A percentile compares a stretch with the other conserved stretches of the same genome.
Evolutionary conservation across 1,284 basidiomycete genomes (phyloP).

Genomic region (Melanopsichium pennsylvanicum): DNA sequence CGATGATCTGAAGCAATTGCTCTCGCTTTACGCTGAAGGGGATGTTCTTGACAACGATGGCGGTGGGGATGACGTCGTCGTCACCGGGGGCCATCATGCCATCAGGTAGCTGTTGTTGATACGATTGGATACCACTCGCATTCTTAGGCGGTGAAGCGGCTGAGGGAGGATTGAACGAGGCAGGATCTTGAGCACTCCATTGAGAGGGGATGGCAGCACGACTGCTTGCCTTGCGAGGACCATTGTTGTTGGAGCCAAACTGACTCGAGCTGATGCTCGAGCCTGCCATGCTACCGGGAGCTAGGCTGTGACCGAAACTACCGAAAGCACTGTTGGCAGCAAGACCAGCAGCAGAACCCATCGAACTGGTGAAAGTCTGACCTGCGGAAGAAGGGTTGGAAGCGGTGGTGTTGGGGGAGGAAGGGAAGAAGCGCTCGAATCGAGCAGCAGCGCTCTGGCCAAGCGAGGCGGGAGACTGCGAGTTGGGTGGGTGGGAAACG

Average conservation of each 20-base stretch:
- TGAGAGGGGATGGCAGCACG: conserved; percentile 46
- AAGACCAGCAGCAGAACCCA: conserved; percentile 35
- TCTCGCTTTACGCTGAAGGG: conserved; percentile 97
- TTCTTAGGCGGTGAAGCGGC: conserved; percentile 33
- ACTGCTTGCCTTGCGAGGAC: conserved; percentile 19
- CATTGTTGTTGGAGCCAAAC: conserved; percentile 36
- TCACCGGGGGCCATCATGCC: conserved; percentile 68
- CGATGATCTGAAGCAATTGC: conserved; percentile 92
- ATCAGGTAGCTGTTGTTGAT: conserved; percentile 8
- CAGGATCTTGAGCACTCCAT: conserved; percentile 37
- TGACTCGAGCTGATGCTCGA: conserved; percentile 32
- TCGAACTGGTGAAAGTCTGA: conserved; percentile 33
- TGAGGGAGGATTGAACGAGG: conserved; percentile 23
- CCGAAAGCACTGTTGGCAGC: conserved; percentile 48
- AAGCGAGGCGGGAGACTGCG: conserved; percentile 15
- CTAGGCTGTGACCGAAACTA: conserved; percentile 46
- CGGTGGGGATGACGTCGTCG: conserved; percentile 96
- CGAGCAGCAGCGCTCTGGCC: conserved; percentile 54
- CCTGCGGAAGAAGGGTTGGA: conserved; percentile 34
- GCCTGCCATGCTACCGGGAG: conserved; percentile 29
- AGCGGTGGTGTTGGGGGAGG: conserved; percentile 27
- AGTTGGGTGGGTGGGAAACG: conserved; percentile 2
- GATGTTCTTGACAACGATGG: conserved; percentile 99
- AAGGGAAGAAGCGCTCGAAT: conserved; percentile 59
- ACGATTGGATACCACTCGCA: conserved; percentile 6